phyloP scores from a whole-genome alignment of 345 rosid species.

The Adansonia digitata region DNA sequence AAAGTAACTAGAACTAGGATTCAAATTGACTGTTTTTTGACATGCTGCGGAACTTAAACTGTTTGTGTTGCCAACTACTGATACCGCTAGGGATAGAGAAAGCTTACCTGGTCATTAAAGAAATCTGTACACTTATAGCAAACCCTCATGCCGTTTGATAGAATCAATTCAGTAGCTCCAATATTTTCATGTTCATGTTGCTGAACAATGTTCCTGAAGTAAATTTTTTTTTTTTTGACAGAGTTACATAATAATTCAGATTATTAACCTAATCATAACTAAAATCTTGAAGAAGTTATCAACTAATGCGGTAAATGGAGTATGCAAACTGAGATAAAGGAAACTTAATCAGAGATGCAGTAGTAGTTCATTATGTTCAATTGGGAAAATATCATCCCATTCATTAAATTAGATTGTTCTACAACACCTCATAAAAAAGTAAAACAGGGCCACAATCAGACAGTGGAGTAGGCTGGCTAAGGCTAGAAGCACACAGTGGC shows the following conservation, averaged over 20 bases:
- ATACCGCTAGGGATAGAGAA: background rate
- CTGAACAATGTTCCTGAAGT: constrained; percentile 47
- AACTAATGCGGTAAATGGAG: background rate
- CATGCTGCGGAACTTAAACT: background rate
- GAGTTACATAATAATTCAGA: constrained; percentile 8
- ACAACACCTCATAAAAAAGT: background rate
- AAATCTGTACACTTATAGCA: constrained; percentile 82
- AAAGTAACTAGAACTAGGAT: constrained; percentile 1
- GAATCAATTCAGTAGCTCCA: constrained; percentile 72
- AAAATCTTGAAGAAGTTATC: background rate
- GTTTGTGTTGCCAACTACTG: background rate
- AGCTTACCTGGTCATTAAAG: constrained; percentile 81
- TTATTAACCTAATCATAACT: background rate
- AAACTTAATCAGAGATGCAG: background rate
- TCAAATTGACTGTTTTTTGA: background rate
- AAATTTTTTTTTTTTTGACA: constrained; percentile 10
- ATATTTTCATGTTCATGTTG: constrained; percentile 59
- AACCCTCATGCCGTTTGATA: constrained; percentile 84
- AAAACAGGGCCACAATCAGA: background rate
- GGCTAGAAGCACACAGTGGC: background rate
- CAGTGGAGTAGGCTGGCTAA: background rate
- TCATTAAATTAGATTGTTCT: background rate
- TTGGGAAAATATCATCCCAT: background rate
- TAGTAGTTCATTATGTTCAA: background rate
- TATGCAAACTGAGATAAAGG: background rate